phyloP scores from a whole-genome alignment of 78 protist species.

The Dictyostelium intermedium region DNA sequence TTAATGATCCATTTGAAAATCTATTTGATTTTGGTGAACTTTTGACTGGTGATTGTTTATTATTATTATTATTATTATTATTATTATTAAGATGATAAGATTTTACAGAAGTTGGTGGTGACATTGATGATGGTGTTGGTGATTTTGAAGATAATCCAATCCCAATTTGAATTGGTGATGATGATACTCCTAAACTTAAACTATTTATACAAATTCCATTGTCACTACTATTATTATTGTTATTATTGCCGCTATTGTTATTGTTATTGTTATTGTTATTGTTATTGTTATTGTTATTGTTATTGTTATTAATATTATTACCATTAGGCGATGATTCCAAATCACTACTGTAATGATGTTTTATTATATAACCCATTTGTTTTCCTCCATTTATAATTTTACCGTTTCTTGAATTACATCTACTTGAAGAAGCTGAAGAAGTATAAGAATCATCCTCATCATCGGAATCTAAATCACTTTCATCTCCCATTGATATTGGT shows the following conservation, averaged over 20 bases:
- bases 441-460: slow-evolving; percentile 31
- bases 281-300: background rate
- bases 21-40: background rate
- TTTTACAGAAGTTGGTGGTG: background rate
- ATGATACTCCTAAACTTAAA: background rate
- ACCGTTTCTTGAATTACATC: background rate
- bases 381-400: background rate
- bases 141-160: background rate
- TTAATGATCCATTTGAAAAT: slow-evolving; percentile 1
- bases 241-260: background rate
- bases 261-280: background rate
- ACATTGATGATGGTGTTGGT: background rate
- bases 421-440: background rate
- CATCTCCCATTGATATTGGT: slow-evolving; percentile 5
- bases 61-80: background rate
- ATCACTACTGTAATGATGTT: background rate
- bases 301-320: slow-evolving; percentile 10
- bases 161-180: slow-evolving; percentile 19
- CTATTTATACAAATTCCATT: background rate
- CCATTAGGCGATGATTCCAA: background rate
- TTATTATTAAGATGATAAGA: background rate
- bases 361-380: slow-evolving; percentile 65
- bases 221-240: background rate
- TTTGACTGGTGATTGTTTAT: background rate
- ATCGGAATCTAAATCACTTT: slow-evolving; percentile 48